Evolutionary conservation across 768 basidiomycete genomes (phyloP).

Genomic region (Cubamyces lactineus): DNA sequence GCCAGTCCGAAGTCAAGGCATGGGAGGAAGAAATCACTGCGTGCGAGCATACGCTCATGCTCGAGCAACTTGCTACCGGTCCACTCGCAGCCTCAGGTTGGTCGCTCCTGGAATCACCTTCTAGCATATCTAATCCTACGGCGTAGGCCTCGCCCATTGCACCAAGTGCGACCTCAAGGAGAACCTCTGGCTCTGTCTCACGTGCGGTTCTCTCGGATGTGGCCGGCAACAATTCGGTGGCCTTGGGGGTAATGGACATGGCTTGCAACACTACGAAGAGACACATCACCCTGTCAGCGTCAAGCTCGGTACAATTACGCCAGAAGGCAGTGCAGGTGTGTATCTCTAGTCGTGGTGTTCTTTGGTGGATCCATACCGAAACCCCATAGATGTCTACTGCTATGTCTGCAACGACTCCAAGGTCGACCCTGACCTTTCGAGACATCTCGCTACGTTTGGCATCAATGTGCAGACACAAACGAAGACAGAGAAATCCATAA

Average conservation of each 20-base stretch:
- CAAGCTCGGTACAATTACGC: conserved; percentile 95
- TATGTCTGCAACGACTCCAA: conserved; percentile 87
- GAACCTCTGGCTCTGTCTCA: conserved; percentile 95
- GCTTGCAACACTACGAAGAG: conserved; percentile 71
- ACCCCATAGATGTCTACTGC: conserved; percentile 83
- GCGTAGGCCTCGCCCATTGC: conserved; percentile 78
- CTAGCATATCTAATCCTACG: conserved; percentile 1
- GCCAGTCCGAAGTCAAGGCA: conserved; percentile 92
- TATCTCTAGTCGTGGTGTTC: conserved; percentile 3
- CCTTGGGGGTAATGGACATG: conserved; percentile 87
- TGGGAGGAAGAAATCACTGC: conserved; percentile 95
- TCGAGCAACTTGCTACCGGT: conserved; percentile 52
- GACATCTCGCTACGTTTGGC: conserved; percentile 80
- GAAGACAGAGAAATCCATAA: conserved; percentile 97
- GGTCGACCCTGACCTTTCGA: conserved; percentile 71
- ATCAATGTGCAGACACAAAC: conserved; percentile 81
- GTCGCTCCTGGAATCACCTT: conserved; percentile 11
- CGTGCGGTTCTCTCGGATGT: conserved; percentile 88
- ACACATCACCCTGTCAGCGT: conserved; percentile 83
- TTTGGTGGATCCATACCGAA: background rate
- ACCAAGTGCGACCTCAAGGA: conserved; percentile 80
- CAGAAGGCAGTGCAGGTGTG: conserved; percentile 88
- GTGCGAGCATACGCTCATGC: conserved; percentile 78
- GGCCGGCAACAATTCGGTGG: conserved; percentile 87
- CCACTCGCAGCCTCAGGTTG: conserved; percentile 59